Base-by-base conservation (phyloP, 139 green algal species). In the Chlamydomonas schloesseri region DNA sequence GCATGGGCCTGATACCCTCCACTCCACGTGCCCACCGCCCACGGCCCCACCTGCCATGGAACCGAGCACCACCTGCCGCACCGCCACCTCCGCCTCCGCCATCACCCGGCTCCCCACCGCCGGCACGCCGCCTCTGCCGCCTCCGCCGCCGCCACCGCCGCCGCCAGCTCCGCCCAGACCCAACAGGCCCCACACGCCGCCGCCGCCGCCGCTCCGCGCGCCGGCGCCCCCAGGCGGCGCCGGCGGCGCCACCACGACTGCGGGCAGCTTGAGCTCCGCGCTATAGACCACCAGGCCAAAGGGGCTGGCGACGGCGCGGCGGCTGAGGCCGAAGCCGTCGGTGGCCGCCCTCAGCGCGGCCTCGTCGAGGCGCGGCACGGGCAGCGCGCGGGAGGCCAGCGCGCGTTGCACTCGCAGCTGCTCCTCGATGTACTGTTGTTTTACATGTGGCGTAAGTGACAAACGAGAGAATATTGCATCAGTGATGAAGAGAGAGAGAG, bases 381-480 rank as follows among this genome's bases (percentile, higher is more conserved):
- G 29, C n/a, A 37, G 15, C 23, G 23, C 17, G 24, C 60, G 60
- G n/a, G 64, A 18, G 64, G 60, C 60, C 76, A 83, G 37, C 13
- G 60, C 60, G 31, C 37, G 37, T 26, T 83, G 76, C 1, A 83
- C 42, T 36, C 60, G 60, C 20, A 83, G 36, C 36, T 83, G 76
- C 60, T 83, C 60, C 36, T 83, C 76, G 2, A 83, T 34, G 76
- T 83, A 83, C 76, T 83, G 60, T 28, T 18, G 53, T 6, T 31
- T 24, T 14, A n/a, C n/a, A n/a, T n/a, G n/a, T n/a, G n/a, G n/a
- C n/a, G n/a, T n/a, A n/a, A n/a, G n/a, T n/a, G n/a, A n/a, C n/a
- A n/a, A n/a, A n/a, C n/a, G n/a, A n/a, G n/a, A n/a, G n/a, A n/a
- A n/a, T n/a, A n/a, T n/a, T n/a, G n/a, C 13, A 17, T 34, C 26